Conservation (phyloP, 805 yeast genomes). For the Sugiyamaella smithiae region DNA sequence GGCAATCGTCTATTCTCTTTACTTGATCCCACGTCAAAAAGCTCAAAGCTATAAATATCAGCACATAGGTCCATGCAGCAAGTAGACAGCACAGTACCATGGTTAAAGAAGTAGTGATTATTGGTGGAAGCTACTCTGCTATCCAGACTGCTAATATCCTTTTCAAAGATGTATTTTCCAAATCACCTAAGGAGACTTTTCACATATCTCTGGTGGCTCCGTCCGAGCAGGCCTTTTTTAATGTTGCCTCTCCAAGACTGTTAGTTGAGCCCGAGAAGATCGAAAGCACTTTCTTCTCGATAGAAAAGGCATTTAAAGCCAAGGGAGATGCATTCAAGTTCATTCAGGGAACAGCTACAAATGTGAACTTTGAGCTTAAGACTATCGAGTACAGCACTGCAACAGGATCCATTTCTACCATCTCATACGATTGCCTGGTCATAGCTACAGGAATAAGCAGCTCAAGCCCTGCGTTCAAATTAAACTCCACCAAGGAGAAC, state of each 20-base stretch:
- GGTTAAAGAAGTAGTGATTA: conserved; percentile 13
- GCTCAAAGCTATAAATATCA: too few species aligned
- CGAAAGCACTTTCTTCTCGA: not conserved
- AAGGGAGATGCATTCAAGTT: conserved; percentile 10
- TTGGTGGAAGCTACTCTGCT: conserved; percentile 18
- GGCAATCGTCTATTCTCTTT: too few species aligned
- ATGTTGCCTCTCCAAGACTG: conserved; percentile 20
- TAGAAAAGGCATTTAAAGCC: conserved; percentile 1
- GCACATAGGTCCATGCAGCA: too few species aligned
- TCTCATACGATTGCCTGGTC: conserved; percentile 20
- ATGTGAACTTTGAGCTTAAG: conserved; percentile 15
- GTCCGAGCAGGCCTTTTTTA: conserved; percentile 12
- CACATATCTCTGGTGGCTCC: conserved; percentile 20
- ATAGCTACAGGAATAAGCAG: conserved; percentile 24
- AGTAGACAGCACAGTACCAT: too few species aligned
- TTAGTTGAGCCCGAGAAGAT: conserved; percentile 19
- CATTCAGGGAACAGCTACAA: conserved; percentile 17
- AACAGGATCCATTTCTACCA: not conserved
- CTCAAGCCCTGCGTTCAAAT: conserved; percentile 15
- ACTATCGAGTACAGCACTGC: not conserved
- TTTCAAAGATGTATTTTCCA: conserved; percentile 6
- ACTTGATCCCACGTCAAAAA: too few species aligned
- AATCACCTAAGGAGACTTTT: not conserved
- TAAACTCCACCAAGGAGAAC: conserved; percentile 9
- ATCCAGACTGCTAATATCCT: conserved; percentile 8